Evolutionary conservation across 306 rosid genomes (phyloP), one percentile per base, ranked within the genome.

Genomic region (Biancaea sappan): DNA sequence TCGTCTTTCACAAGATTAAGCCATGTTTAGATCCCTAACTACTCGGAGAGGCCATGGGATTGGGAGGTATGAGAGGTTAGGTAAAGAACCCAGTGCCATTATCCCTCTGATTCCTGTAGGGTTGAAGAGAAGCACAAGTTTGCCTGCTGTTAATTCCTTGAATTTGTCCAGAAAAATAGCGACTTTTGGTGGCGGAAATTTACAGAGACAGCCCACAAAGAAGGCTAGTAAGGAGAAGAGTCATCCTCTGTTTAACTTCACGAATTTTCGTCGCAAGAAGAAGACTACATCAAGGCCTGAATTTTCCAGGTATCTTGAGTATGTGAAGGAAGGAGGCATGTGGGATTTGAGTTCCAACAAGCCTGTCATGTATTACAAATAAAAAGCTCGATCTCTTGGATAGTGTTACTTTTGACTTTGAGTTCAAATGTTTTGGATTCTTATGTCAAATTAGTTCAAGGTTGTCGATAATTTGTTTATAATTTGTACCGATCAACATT

Each of bases 241-340:
- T 70, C 90, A 87, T 40, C 90, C 94, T 2, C 41, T 89, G 31
- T 80, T 85, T 34, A 66, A 84, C 38, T 79, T 87, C 59, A 79
- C 87, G 37, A 77, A 79, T 59, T 1, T 76, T 72, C 74, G 83
- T 15, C 53, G 80, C 10, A 87, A 84, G 85, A 87, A 86, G 84
- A 89, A 79, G 71, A 43, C 90, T 8, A 87, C 90, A 4, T 83
- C 90, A 6, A 89, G 32, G 76, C 94, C 91, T 19, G 91, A 89
- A 62, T 81, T 87, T 56, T 58, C 81, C 0, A 89, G 91, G 75
- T 89, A 87, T 77, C 61, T 86, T 32, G 85, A 87, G 77, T 87
- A 86, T 77, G 12, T 89, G 43, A 89, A 89, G 82, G 94, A 89
- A 71, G 94, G 91, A 59, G 94, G 94, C 76, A 61, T 77, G 74